These are phyloP conservation scores for Rhodotorula sp. DNA, from an alignment of 1,284 basidiomycete genomes.

Conservation along the genomic window DNA sequence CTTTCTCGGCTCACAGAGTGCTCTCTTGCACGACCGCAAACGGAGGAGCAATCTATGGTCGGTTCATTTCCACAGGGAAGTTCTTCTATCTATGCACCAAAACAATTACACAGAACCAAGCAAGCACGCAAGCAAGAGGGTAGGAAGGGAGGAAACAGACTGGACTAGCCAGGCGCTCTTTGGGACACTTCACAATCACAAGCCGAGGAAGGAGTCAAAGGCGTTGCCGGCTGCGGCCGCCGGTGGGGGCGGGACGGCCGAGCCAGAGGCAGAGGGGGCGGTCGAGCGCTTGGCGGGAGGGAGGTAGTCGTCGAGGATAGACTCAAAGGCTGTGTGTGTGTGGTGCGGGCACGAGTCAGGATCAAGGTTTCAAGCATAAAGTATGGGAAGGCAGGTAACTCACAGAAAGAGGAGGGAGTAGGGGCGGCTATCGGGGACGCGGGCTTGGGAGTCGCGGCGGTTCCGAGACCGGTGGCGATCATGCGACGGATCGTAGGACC, in stretches of 20 bases:
- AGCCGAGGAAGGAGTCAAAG: constrained; percentile 29
- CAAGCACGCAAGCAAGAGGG: too few species aligned
- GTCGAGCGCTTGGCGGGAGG: constrained; percentile 23
- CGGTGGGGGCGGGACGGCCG: constrained; percentile 10
- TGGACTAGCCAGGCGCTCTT: not conserved
- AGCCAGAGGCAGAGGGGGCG: not conserved
- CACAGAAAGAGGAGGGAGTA: constrained; percentile 1
- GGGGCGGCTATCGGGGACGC: not conserved
- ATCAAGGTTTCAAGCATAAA: too few species aligned
- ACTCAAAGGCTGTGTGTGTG: constrained; percentile 30
- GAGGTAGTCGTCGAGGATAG: constrained; percentile 39
- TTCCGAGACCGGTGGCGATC: constrained; percentile 30
- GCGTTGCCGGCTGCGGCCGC: constrained; percentile 10
- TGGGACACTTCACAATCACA: constrained; percentile 7
- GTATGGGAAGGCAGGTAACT: not conserved
- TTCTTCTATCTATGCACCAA: too few species aligned
- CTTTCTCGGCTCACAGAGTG: too few species aligned
- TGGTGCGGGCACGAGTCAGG: not conserved
- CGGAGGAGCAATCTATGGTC: too few species aligned
- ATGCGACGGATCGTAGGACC: constrained; percentile 28
- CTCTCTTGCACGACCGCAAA: too few species aligned
- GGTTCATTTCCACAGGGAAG: too few species aligned
- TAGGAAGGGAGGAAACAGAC: not conserved
- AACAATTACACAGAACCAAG: too few species aligned
- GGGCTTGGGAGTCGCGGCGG: constrained; percentile 2